Evolutionary conservation across 2,329 filamentous ascomycete genomes (phyloP).

Genomic region (Zasmidium angulare): DNA sequence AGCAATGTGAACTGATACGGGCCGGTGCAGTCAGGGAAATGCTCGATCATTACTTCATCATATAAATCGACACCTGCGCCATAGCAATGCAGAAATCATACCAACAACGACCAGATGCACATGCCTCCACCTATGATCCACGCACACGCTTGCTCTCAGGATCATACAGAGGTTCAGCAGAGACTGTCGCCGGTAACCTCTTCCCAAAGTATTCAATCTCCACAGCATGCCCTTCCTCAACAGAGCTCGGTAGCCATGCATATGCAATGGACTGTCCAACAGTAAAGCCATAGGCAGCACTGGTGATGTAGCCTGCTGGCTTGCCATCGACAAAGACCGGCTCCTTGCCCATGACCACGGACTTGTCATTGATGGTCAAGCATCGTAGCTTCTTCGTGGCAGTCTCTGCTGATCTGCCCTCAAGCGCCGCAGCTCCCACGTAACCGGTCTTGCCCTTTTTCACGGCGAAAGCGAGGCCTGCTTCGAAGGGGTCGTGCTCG

Average conservation of each 20-base stretch:
- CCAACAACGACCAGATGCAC: no score
- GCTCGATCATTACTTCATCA: no score
- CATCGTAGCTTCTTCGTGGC: slow-evolving; percentile 45
- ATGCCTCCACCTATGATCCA: neutral
- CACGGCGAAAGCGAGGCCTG: slow-evolving; percentile 55
- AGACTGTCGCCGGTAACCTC: slow-evolving; percentile 55
- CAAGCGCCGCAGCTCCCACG: slow-evolving; percentile 53
- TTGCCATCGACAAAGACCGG: slow-evolving; percentile 55
- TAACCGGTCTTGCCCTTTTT: slow-evolving; percentile 50
- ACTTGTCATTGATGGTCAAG: slow-evolving; percentile 57
- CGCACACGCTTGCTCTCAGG: neutral
- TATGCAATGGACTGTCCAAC: slow-evolving; percentile 60
- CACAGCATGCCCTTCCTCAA: slow-evolving; percentile 51
- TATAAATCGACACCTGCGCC: no score
- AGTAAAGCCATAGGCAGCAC: slow-evolving; percentile 60
- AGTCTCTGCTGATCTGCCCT: slow-evolving; percentile 41
- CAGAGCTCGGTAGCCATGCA: slow-evolving; percentile 53
- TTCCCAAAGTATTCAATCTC: slow-evolving; percentile 64
- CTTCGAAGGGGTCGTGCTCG: slow-evolving; percentile 62
- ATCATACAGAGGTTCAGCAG: slow-evolving; percentile 2
- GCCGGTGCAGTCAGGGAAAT: no score
- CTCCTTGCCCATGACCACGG: slow-evolving; percentile 62
- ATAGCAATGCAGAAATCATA: no score
- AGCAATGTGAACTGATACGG: no score
- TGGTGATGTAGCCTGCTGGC: slow-evolving; percentile 59